Evolutionary conservation across 192 early-diverging fungal species (phyloP).

Genomic region (Coemansia sp.): DNA sequence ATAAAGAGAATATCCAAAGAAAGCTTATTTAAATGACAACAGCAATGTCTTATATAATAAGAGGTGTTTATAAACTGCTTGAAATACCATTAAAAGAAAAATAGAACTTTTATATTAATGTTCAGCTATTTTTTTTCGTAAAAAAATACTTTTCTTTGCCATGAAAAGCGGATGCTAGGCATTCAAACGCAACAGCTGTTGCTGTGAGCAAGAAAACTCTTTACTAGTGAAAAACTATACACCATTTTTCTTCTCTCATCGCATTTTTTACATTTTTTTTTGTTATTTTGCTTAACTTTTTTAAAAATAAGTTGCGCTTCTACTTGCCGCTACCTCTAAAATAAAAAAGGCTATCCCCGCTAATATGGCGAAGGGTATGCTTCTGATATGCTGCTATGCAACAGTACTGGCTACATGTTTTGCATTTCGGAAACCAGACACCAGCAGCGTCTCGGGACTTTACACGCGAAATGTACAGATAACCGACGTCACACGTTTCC

Average conservation of each 20-base stretch:
- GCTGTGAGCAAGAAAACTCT: not conserved
- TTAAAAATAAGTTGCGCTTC: not conserved
- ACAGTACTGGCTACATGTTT: slow-evolving; percentile 1
- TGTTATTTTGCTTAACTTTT: not conserved
- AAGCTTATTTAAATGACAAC: not conserved
- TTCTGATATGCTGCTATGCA: slow-evolving; percentile 4
- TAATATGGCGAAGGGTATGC: slow-evolving; percentile 2
- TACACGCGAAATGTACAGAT: slow-evolving; percentile 23
- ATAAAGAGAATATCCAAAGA: not conserved
- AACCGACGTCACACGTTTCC: slow-evolving; percentile 11
- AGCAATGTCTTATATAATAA: not conserved
- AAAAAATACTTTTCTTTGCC: slow-evolving; percentile 1
- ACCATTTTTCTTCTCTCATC: not conserved
- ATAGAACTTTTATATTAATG: not conserved
- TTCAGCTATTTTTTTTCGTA: not conserved
- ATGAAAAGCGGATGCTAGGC: not conserved
- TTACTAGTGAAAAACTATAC: not conserved
- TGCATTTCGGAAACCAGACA: not conserved
- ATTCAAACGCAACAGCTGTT: not conserved
- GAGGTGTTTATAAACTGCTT: not conserved
- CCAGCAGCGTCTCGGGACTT: not conserved
- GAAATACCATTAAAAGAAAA: slow-evolving; percentile 1
- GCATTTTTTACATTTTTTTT: not conserved
- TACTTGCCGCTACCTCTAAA: not conserved
- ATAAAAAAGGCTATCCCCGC: not conserved